Base-by-base conservation (phyloP, 306 rosid genomes). In the Psophocarpus tetragonolobus region DNA sequence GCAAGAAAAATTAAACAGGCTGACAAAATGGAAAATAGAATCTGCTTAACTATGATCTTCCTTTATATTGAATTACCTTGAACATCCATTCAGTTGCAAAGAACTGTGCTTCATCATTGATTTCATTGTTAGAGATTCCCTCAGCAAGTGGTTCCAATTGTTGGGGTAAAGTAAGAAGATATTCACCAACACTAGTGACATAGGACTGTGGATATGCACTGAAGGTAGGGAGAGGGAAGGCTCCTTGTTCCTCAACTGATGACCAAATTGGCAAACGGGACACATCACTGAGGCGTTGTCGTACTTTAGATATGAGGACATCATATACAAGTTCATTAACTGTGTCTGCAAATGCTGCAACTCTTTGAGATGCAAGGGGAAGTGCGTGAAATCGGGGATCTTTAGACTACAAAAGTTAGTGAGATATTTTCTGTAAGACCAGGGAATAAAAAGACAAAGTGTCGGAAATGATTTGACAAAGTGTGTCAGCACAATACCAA, bases 81-180 rank as follows among this genome's bases (percentile, higher is more conserved):
- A 91, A 92, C 99, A 96, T 96, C 99, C 99, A 96, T 91, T 96
- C 99, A 53, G 99, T 91, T 45, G 99, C 99, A 58, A 96, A 96
- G 86, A 96, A 91, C 88, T 92, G 99, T 6, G 98, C 97, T 75
- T 96, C 98, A 24, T 96, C 99, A 57, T 83, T 96, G 85, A 71
- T 83, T 81, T 95, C 96, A 26, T 83, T 87, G 86, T 71, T 89
- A 20, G 97, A 91, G 77, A 96, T 90, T 74, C 98, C 99, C 84
- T 96, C 99, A 24, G 96, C 96, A 77, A 96, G 99, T 8, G 99
- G 99, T 86, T 96, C 99, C 88, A 96, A 77, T 80, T 96, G 99
- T 77, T 96, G 99, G 57, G 99, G 99, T 85, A 96, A 57, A 33
- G 99, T 92, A 44, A 96, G 96, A 83, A 96, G 97, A 82, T 96